Conservation (phyloP, 169 alveolate genomes). For the Plasmodium gaboni region DNA sequence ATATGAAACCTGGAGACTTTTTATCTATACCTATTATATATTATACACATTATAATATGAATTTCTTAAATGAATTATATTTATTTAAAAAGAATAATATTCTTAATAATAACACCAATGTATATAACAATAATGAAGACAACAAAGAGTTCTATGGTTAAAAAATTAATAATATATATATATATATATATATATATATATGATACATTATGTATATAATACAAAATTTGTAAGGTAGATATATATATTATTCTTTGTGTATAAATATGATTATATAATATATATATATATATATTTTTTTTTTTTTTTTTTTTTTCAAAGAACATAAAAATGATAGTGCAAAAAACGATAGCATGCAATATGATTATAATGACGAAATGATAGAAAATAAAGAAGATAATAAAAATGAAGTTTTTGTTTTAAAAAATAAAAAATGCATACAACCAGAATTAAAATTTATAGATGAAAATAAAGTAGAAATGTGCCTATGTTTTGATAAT, state of each 20-base stretch:
- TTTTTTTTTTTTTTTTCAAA: not conserved
- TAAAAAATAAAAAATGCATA: constrained; percentile 3
- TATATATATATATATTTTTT: too few species aligned
- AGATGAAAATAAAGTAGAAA: constrained; percentile 13
- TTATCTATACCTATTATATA: constrained; percentile 46
- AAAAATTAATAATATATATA: not conserved
- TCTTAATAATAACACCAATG: not conserved
- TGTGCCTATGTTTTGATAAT: constrained; percentile 66
- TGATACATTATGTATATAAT: too few species aligned
- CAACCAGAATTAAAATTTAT: constrained; percentile 7
- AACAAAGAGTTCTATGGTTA: not conserved
- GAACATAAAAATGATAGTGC: not conserved
- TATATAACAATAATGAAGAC: not conserved
- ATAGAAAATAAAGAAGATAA: not conserved
- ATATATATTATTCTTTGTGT: not conserved
- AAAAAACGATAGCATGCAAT: not conserved
- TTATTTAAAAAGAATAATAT: constrained; percentile 1
- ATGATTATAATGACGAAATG: not conserved
- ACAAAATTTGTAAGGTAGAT: not conserved
- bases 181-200: not conserved
- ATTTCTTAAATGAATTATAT: constrained; percentile 28
- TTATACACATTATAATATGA: constrained; percentile 34
- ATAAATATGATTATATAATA: not conserved
- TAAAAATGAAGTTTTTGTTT: not conserved
- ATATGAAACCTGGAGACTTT: constrained; percentile 54